These are phyloP conservation scores for Aristolochia contorta DNA, from an alignment of 164 flowering plant genomes.

Conservation along the genomic window DNA sequence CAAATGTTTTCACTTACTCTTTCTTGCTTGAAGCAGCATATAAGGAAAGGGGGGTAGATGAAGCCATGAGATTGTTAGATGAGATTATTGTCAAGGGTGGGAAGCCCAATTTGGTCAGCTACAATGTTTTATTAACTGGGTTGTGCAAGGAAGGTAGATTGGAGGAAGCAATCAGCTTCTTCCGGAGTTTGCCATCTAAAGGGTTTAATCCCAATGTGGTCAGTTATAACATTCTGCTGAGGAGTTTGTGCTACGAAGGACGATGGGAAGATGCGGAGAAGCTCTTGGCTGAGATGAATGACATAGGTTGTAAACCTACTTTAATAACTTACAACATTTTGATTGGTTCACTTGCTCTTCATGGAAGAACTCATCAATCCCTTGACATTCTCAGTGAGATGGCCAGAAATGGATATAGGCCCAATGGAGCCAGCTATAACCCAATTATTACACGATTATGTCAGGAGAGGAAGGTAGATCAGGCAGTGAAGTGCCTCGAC, in stretches of 20 bases:
- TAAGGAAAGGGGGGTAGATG: constrained; percentile 70
- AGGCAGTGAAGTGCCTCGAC: constrained; percentile 48
- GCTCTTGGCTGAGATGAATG: constrained; percentile 72
- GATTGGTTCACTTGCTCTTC: constrained; percentile 59
- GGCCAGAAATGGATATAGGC: constrained; percentile 33
- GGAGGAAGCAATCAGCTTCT: constrained; percentile 57
- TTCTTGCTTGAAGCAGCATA: constrained; percentile 78
- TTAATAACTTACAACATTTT: constrained; percentile 68
- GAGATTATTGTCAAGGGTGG: constrained; percentile 70
- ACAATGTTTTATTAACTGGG: constrained; percentile 80
- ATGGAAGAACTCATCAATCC: constrained; percentile 56
- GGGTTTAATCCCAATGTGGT: constrained; percentile 81
- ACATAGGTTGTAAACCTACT: constrained; percentile 49
- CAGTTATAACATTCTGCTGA: constrained; percentile 69
- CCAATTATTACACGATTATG: constrained; percentile 63
- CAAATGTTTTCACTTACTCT: constrained; percentile 75
- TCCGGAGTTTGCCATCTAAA: constrained; percentile 49
- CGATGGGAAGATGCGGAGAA: constrained; percentile 72
- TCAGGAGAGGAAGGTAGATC: constrained; percentile 56
- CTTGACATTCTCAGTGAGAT: constrained; percentile 60
- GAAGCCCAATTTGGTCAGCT: constrained; percentile 69
- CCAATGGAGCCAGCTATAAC: constrained; percentile 63
- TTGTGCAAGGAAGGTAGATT: constrained; percentile 75
- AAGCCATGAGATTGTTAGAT: constrained; percentile 65
- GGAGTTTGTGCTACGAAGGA: constrained; percentile 54